A percentile compares a stretch with the other conserved stretches of the same genome.
Evolutionary conservation across 805 yeast species (phyloP).

Genomic region (Metschnikowia proteae): DNA sequence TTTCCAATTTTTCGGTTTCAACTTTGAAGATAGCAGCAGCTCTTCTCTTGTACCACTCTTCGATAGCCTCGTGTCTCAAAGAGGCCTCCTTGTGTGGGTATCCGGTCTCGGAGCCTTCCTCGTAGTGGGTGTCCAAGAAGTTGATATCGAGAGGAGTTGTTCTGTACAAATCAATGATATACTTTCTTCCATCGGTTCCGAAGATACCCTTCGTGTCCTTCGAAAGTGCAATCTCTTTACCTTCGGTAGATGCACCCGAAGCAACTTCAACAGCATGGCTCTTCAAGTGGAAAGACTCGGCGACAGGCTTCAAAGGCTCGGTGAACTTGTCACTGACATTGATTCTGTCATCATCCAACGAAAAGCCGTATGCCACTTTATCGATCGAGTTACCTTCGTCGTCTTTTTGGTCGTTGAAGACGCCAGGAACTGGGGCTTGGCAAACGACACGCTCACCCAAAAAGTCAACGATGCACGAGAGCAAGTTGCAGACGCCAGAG

Average conservation of each 20-base stretch:
- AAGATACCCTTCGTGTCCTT: conserved; percentile 78
- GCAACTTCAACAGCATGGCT: conserved; percentile 53
- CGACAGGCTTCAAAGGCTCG: conserved; percentile 53
- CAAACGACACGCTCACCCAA: conserved; percentile 85
- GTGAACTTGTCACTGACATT: conserved; percentile 51
- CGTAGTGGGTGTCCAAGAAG: conserved; percentile 59
- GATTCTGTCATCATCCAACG: conserved; percentile 54
- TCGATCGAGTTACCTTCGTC: conserved; percentile 15
- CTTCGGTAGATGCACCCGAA: conserved; percentile 37
- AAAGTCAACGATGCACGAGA: conserved; percentile 85
- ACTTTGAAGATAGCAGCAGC: conserved; percentile 50
- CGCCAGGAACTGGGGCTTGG: conserved; percentile 96
- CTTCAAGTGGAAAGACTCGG: conserved; percentile 76
- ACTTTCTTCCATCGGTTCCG: conserved; percentile 83
- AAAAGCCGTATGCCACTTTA: conserved; percentile 70
- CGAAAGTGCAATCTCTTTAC: conserved; percentile 57
- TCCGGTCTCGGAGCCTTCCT: conserved; percentile 32
- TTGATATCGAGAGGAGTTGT: conserved; percentile 80
- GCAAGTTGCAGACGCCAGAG: conserved; percentile 61
- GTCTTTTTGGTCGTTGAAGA: conserved; percentile 44
- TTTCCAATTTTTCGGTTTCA: conserved; percentile 45
- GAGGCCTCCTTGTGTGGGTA: conserved; percentile 83
- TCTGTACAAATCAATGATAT: conserved; percentile 79
- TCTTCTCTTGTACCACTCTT: conserved; percentile 80
- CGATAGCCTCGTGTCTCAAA: conserved; percentile 83